phyloP scores from a whole-genome alignment of 75 land plant species.

The Selaginella moellendorffii region DNA sequence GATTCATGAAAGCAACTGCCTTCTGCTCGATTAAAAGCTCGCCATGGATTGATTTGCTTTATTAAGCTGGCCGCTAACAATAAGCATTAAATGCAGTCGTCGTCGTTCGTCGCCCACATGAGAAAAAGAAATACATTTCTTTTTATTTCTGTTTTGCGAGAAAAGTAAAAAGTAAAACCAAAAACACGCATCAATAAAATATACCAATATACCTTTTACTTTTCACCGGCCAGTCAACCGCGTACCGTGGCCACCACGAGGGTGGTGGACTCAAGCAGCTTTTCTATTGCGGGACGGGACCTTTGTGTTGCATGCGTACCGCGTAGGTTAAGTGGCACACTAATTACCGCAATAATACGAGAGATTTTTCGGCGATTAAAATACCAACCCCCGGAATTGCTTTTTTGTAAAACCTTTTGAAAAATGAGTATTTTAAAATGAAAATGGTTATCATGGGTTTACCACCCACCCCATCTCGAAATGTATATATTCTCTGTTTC shows the following conservation, averaged over 20 bases:
- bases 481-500: background rate
- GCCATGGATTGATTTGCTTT: background rate
- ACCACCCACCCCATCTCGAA: background rate
- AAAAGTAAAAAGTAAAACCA: background rate
- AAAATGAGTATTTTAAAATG: background rate
- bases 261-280: background rate
- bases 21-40: no score
- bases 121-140: background rate
- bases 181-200: no score
- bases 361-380: no score
- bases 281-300: background rate
- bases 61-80: background rate
- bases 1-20: constrained; percentile 1
- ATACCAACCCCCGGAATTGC: no score
- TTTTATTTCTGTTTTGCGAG: background rate
- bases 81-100: background rate
- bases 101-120: no score
- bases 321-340: background rate
- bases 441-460: background rate
- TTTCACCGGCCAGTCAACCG: background rate
- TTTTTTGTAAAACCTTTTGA: no score
- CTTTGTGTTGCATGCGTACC: background rate
- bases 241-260: background rate
- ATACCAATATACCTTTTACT: background rate
- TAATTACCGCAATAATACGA: background rate